phyloP scores from a whole-genome alignment of 441 rosid species.

The Omphalea diandra region DNA sequence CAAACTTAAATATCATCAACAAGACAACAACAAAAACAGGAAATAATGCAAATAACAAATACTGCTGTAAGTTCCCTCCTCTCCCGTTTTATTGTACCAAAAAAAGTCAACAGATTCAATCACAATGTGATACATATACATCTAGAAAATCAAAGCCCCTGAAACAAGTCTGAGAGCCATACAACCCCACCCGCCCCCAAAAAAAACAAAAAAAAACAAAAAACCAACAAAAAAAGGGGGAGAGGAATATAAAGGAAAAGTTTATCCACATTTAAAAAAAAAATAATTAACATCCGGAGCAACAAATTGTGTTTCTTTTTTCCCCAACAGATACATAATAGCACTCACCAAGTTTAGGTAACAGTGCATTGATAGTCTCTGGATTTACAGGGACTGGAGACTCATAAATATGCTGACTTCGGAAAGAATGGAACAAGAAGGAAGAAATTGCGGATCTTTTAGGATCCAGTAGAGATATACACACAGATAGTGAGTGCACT shows the following conservation, averaged over 20 bases:
- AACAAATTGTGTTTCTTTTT: not conserved
- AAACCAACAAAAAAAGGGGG: no score
- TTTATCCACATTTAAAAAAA: not conserved
- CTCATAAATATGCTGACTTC: constrained; percentile 82
- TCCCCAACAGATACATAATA: not conserved
- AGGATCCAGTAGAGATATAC: constrained; percentile 95
- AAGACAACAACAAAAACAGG: not conserved
- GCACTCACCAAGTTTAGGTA: constrained; percentile 84
- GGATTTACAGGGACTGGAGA: constrained; percentile 69
- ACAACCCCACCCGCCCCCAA: no score
- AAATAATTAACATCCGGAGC: not conserved
- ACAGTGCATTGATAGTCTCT: constrained; percentile 90
- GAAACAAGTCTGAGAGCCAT: not conserved
- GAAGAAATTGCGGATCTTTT: constrained; percentile 72
- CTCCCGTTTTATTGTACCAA: not conserved
- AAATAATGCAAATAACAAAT: not conserved
- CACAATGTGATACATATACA: not conserved
- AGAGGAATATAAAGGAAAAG: not conserved
- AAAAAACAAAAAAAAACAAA: not conserved
- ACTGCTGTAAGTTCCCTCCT: not conserved
- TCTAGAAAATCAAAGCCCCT: not conserved
- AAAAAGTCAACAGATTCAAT: constrained; percentile 3
- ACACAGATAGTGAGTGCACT: constrained; percentile 89
- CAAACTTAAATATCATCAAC: not conserved
- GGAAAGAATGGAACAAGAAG: constrained; percentile 78